Evolutionary conservation across 2,329 filamentous ascomycete genomes (phyloP), one percentile per base, ranked within the genome.

Genomic region (Penicillium sp.): DNA sequence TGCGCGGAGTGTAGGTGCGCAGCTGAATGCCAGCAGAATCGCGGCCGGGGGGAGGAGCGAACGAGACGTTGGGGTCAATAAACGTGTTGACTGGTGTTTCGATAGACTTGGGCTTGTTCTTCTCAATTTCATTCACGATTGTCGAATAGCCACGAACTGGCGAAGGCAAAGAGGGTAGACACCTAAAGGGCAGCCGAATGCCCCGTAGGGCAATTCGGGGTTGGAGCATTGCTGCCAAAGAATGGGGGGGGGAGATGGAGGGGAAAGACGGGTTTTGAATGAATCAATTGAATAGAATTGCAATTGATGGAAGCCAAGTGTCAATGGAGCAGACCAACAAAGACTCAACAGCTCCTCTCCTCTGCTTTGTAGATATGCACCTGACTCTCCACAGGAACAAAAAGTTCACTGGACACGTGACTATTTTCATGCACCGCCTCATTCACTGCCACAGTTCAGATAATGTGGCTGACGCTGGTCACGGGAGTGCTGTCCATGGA

Each of bases 1-100:
- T 97, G 68, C 91, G 87, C 37, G 94, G 94, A 75, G 90, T 97
- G 77, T 97, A 99, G 54, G 90, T 94, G 68, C 91, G 87, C 75
- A 97, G 74, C 45, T 82, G 77, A 19, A 77, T 68, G 59, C 72
- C 77, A 42, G 65, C 67, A 29, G 77, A 73, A 55, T 77, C 73
- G 23, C 74, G 74, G n/a, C 73, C 69, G 4, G 78, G 73, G 7
- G 80, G 79, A 62, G 79, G 78, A 52, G 77, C 77, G 59, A 80
- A 81, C 19, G 75, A 72, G 50, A 71, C 69, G 51, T 68, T 70
- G 41, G 71, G 64, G 57, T 75, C 70, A 67, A 73, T 48, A 40
- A 57, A 57, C 10, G 55, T 29, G 23, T 47, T 65, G 62, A 73
- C 69, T 65, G 75, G 75, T 68, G 69, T 59, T 60, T 72, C 67